A percentile compares a stretch with the other conserved stretches of the same genome.
Conservation (phyloP, 345 rosid species). For the Pseudoturritis turrita region DNA sequence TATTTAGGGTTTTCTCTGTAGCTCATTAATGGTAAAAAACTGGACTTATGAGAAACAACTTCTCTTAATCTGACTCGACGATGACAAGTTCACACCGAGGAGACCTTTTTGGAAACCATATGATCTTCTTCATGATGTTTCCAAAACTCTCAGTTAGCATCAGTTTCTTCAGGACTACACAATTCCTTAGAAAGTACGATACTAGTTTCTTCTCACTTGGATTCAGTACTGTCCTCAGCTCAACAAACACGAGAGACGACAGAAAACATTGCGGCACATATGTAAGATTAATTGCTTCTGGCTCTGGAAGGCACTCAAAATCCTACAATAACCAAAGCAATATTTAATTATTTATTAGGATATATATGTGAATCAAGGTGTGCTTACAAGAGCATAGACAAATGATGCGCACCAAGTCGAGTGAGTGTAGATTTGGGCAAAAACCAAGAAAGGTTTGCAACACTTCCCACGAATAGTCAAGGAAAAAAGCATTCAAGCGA, state of each 20-base stretch:
- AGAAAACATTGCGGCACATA: background rate
- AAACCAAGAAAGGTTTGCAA: background rate
- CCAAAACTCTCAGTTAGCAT: background rate
- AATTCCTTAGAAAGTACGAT: background rate
- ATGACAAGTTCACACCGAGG: background rate
- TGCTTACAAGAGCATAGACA: background rate
- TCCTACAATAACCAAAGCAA: background rate
- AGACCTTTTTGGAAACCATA: background rate
- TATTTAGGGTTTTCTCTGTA: background rate
- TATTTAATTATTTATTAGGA: background rate
- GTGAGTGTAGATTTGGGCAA: background rate
- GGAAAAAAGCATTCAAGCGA: background rate
- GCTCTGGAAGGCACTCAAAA: background rate
- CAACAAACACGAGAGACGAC: background rate
- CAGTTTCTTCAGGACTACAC: background rate
- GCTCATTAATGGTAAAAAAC: background rate
- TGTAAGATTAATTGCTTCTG: background rate
- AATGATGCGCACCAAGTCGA: background rate
- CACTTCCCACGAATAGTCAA: background rate
- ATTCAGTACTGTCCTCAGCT: background rate
- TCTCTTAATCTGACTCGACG: background rate
- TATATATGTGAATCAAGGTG: background rate
- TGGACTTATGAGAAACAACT: background rate
- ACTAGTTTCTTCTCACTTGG: background rate
- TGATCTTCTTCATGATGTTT: background rate